Evolutionary conservation across 1,284 basidiomycete genomes (phyloP).

Genomic region (Pseudozyma pruni): DNA sequence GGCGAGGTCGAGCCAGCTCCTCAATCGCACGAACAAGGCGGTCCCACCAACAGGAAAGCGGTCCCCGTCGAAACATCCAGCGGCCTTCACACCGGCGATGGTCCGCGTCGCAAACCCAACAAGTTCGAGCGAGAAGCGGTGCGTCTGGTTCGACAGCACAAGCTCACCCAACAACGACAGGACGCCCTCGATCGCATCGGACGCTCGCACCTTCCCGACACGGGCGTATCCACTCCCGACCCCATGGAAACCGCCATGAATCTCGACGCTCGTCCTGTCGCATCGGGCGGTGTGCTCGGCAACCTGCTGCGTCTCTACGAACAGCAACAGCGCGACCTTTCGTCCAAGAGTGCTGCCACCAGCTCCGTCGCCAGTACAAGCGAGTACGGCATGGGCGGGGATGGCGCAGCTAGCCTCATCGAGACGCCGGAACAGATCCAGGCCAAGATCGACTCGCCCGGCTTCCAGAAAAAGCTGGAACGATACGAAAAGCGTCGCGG

Average conservation of each 20-base stretch:
- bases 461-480: constrained; percentile 22
- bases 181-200: constrained; percentile 48
- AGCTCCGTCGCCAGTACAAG: constrained; percentile 42
- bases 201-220: constrained; percentile 55
- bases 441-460: constrained; percentile 27
- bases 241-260: constrained; percentile 56
- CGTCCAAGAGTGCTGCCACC: constrained; percentile 26
- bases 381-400: constrained; percentile 24
- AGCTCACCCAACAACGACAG: constrained; percentile 46
- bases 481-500: constrained; percentile 38
- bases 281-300: constrained; percentile 61
- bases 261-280: constrained; percentile 60
- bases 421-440: constrained; percentile 19
- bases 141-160: constrained; percentile 59
- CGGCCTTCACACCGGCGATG: constrained; percentile 55
- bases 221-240: constrained; percentile 62
- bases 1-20: constrained; percentile 24
- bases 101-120: constrained; percentile 52
- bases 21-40: constrained; percentile 44
- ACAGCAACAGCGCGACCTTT: constrained; percentile 56
- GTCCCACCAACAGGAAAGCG: constrained; percentile 65
- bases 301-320: constrained; percentile 66
- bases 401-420: constrained; percentile 12
- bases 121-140: constrained; percentile 64
- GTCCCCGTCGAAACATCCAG: constrained; percentile 65